These are phyloP conservation scores for Fusarium coicis DNA, from an alignment of 2,329 filamentous ascomycete species.

Conservation along the genomic window DNA sequence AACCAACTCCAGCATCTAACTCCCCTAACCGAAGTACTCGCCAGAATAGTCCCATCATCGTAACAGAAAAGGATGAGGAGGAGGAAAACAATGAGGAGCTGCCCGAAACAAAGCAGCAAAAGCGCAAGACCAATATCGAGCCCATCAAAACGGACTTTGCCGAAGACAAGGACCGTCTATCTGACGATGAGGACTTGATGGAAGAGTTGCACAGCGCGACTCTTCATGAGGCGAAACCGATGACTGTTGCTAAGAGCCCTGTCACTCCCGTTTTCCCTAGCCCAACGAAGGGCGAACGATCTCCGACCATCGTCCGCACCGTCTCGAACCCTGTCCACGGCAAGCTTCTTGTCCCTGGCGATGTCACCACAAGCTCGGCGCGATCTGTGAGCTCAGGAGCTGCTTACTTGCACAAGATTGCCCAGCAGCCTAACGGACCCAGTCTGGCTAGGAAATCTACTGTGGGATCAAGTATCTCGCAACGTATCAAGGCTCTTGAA, in stretches of 20 bases:
- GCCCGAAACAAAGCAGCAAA: slow-evolving; percentile 32
- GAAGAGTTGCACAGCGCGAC: slow-evolving; percentile 86
- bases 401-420: slow-evolving; percentile 64
- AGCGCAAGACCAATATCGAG: slow-evolving; percentile 55
- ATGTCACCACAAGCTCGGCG: slow-evolving; percentile 58
- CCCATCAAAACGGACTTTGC: slow-evolving; percentile 64
- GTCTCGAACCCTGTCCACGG: slow-evolving; percentile 60
- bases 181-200: slow-evolving; percentile 83
- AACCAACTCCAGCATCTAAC: slow-evolving; percentile 16
- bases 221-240: slow-evolving; percentile 83
- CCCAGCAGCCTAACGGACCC: slow-evolving; percentile 60
- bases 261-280: slow-evolving; percentile 70
- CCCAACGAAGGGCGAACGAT: slow-evolving; percentile 37
- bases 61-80: slow-evolving; percentile 15
- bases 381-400: slow-evolving; percentile 68
- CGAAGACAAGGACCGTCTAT: slow-evolving; percentile 57
- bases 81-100: slow-evolving; percentile 7
- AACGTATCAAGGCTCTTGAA: slow-evolving; percentile 92
- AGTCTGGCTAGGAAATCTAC: slow-evolving; percentile 74
- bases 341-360: slow-evolving; percentile 57
- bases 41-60: slow-evolving; percentile 22
- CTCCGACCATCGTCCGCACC: slow-evolving; percentile 53
- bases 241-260: slow-evolving; percentile 86
- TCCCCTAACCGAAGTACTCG: slow-evolving; percentile 7
- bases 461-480: slow-evolving; percentile 90